These are phyloP conservation scores for Leptographium radiaticola DNA, from an alignment of 2,329 filamentous ascomycete species.

Conservation along the genomic window DNA sequence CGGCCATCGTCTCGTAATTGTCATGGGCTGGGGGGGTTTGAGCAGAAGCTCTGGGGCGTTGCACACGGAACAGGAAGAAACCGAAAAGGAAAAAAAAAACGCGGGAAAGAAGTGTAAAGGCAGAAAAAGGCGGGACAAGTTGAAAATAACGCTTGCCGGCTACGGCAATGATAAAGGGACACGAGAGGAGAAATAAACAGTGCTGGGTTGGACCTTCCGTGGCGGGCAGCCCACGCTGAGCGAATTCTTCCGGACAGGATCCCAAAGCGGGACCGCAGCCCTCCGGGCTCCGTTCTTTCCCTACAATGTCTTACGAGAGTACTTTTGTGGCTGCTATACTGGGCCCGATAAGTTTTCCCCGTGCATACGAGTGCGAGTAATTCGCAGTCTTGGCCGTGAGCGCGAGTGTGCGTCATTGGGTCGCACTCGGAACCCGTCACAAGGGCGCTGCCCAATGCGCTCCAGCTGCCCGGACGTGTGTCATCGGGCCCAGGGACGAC, in stretches of 20 bases:
- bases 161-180: background rate
- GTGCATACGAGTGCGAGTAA: no score
- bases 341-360: background rate
- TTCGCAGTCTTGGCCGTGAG: no score
- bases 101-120: background rate
- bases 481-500: background rate
- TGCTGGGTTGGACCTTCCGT: background rate
- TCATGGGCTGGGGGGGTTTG: background rate
- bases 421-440: background rate
- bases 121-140: background rate
- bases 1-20: background rate
- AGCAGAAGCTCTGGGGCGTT: background rate
- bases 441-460: background rate
- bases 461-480: slow-evolving; percentile 1
- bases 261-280: background rate
- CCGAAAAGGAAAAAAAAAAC: background rate
- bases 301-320: background rate
- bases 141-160: background rate
- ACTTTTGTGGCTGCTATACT: background rate
- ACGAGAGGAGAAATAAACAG: background rate
- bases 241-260: slow-evolving; percentile 1
- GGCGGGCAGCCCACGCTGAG: background rate
- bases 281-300: background rate
- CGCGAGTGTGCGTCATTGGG: background rate
- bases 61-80: background rate